Base-by-base conservation (phyloP, 2,329 filamentous ascomycete species). In the Setomelanomma holmii region DNA sequence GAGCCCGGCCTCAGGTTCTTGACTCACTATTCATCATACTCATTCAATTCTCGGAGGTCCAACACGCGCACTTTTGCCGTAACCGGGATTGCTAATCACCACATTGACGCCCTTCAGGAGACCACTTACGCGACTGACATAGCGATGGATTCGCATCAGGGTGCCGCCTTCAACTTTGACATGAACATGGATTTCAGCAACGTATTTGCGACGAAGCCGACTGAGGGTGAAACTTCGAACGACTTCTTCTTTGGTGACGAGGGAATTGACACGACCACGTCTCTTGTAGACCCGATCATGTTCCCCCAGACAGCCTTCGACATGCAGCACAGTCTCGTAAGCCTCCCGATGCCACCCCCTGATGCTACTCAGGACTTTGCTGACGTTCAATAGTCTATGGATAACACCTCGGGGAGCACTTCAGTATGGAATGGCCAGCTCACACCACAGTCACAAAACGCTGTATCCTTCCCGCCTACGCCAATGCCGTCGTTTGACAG, bases 191-290 rank as follows among this genome's bases (percentile, higher is more conserved):
- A 72, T 51, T 73, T 72, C 53, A 56, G 52, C 48, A 61, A 59
- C 43, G 58, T 61, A 43, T 69, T 69, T 49, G 51, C 57, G 40
- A 64, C 64, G 57, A 72, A 72, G 64, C 58, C 64, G 20, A 50
- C 27, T 24, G 61, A 68, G 63, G 68, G 58, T 71, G 64, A 70
- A 53, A 73, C 70, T 52, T 64, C 64, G 42, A 39, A 49, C 45
- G 56, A 55, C 58, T 67, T 68, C 59, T 68, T 67, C 55, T 68
- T 66, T 39, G 60, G 56, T 60, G 70, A 73, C 55, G 71, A 74
- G 63, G 70, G 61, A 20, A 69, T 73, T 56, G 69, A 73, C 44
- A 72, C 69, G 20, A 58, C 64, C 21, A 52, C 45, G 41, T 55
- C 61, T 51, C 39, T 60, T 23, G 56, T 65, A 38, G 55, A 63